Percentiles rank a stretch among this genome's conserved stretches.
Evolutionary conservation across 1,139 yeast genomes (phyloP).

Genomic region (Sugiyamaella grinbergsii): DNA sequence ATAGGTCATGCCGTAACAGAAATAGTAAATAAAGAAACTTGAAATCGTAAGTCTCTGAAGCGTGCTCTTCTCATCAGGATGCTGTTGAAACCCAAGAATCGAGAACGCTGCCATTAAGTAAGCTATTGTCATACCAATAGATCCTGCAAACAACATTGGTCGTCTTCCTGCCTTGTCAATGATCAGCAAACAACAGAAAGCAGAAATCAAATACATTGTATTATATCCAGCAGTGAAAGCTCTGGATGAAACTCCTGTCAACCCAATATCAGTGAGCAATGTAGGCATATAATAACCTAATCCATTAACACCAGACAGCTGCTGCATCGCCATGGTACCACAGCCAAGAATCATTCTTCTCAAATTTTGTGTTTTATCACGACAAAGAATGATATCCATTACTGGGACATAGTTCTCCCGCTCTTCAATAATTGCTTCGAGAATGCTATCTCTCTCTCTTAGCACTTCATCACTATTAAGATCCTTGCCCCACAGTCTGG

Average conservation of each 20-base stretch:
- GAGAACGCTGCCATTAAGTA: constrained; percentile 22
- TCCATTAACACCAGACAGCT: constrained; percentile 27
- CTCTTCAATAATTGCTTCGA: constrained; percentile 20
- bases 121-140: constrained; percentile 58
- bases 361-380: constrained; percentile 23
- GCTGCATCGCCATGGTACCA: constrained; percentile 26
- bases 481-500: constrained; percentile 18
- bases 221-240: constrained; percentile 23
- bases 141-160: constrained; percentile 60
- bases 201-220: constrained; percentile 21
- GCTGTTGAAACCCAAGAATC: constrained; percentile 17
- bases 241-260: constrained; percentile 19
- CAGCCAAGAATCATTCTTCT: constrained; percentile 24
- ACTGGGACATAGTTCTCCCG: constrained; percentile 15
- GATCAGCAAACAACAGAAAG: constrained; percentile 20
- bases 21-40: constrained; percentile 24
- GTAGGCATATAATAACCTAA: constrained; percentile 26
- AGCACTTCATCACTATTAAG: constrained; percentile 17
- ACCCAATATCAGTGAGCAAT: constrained; percentile 22
- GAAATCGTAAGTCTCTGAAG: constrained; percentile 17
- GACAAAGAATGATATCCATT: constrained; percentile 17
- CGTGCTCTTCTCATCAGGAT: constrained; percentile 4
- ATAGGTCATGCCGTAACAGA: constrained; percentile 24
- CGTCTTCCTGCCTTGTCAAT: constrained; percentile 65
- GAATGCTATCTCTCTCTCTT: constrained; percentile 20